These are phyloP conservation scores for Abrus precatorius DNA, from an alignment of 306 rosid genomes.

Conservation along the genomic window DNA sequence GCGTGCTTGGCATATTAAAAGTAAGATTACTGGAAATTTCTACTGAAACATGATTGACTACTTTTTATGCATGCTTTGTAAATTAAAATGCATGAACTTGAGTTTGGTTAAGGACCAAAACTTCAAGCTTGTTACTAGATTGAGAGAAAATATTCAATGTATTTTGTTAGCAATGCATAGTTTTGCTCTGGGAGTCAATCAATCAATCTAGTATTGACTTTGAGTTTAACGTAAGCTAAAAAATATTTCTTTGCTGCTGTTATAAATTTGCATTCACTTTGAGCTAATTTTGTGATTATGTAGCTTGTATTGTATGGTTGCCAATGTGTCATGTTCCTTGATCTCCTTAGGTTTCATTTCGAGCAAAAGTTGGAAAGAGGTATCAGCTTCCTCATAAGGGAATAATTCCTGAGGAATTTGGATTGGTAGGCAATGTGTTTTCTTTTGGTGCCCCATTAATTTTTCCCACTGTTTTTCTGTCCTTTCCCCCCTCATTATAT, in stretches of 20 bases:
- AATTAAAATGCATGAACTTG: background rate
- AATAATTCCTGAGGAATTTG: conserved; percentile 13
- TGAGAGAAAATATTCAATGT: conserved; percentile 9
- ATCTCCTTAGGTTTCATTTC: conserved; percentile 34
- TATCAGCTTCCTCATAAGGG: background rate
- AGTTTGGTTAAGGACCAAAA: background rate
- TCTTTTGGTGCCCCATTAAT: background rate
- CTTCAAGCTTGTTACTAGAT: background rate
- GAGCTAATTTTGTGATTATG: background rate
- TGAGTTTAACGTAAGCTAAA: background rate
- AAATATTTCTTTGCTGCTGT: conserved; percentile 2
- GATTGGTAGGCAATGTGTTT: conserved; percentile 5
- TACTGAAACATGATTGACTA: no score
- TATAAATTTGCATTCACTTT: conserved; percentile 5
- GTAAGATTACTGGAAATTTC: no score
- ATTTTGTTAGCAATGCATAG: background rate
- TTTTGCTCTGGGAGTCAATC: background rate
- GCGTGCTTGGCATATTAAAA: no score
- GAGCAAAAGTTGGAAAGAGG: conserved; percentile 30
- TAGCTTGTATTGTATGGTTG: background rate
- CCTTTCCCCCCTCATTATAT: background rate
- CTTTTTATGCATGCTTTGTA: no score
- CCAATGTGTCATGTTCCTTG: conserved; percentile 6
- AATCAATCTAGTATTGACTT: background rate
- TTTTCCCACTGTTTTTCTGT: background rate